Conservation (phyloP, 108 stramenopile species). For the Cyclotella atomus region DNA sequence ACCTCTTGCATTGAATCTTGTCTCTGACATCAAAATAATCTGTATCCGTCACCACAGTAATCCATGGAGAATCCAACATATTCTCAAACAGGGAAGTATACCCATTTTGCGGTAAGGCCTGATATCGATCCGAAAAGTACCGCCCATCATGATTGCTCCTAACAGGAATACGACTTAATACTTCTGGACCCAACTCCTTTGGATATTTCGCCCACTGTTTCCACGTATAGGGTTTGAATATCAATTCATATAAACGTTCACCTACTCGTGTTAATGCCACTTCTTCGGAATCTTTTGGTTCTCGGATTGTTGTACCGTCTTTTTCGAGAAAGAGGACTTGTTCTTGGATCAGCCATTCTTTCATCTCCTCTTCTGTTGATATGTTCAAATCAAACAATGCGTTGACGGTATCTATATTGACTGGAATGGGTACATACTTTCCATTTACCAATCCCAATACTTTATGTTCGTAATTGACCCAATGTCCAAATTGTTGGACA, state of each 20-base stretch:
- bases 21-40: conserved; percentile 75
- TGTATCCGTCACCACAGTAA: conserved; percentile 61
- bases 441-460: conserved; percentile 67
- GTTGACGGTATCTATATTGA: conserved; percentile 88
- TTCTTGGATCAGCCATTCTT: conserved; percentile 68
- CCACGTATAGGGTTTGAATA: conserved; percentile 80
- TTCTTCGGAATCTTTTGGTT: conserved; percentile 70
- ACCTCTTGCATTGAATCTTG: conserved; percentile 49
- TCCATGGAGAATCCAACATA: conserved; percentile 61
- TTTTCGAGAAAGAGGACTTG: conserved; percentile 46
- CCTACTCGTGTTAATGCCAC: conserved; percentile 79
- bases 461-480: conserved; percentile 78
- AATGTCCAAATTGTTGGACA: conserved; percentile 62
- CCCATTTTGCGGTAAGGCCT: conserved; percentile 75
- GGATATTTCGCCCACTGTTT: conserved; percentile 87
- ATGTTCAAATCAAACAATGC: conserved; percentile 70
- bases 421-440: conserved; percentile 81
- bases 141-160: conserved; percentile 67
- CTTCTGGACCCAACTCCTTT: conserved; percentile 71
- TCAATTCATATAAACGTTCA: conserved; percentile 62
- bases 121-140: conserved; percentile 79
- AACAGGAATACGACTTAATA: conserved; percentile 79
- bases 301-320: conserved; percentile 23
- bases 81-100: conserved; percentile 78
- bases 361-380: conserved; percentile 67